Conservation (phyloP, 306 rosid species). For the Glycine latifolia region DNA sequence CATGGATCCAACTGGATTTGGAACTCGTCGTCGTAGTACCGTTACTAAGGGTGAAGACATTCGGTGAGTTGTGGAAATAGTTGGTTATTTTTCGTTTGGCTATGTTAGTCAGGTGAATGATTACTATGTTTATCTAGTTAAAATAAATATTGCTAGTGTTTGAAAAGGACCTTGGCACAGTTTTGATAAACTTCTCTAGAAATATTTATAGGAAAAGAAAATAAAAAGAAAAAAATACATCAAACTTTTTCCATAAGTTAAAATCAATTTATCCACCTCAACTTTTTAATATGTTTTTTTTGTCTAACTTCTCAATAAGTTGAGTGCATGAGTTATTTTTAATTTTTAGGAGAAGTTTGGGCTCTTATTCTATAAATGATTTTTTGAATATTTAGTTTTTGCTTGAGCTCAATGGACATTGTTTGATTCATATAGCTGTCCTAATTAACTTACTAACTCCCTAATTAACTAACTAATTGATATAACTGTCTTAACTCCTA, state of each 20-base stretch:
- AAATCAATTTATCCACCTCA: neutral
- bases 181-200: neutral
- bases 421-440: neutral
- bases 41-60: conserved; percentile 95
- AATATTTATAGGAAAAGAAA: neutral
- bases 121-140: conserved; percentile 20
- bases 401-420: no score
- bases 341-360: neutral
- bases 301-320: neutral
- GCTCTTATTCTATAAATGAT: no score
- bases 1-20: conserved; percentile 82
- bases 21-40: conserved; percentile 86
- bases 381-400: no score
- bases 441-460: neutral
- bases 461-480: neutral
- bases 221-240: neutral
- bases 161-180: neutral
- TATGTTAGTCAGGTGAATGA: conserved; percentile 34
- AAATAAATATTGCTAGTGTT: conserved; percentile 19
- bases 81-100: conserved; percentile 24
- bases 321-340: neutral
- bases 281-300: neutral
- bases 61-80: conserved; percentile 70
- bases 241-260: neutral
- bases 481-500: neutral